These are phyloP conservation scores for Jamesozyma jinghongensis DNA, from an alignment of 805 yeast species.

Conservation along the genomic window DNA sequence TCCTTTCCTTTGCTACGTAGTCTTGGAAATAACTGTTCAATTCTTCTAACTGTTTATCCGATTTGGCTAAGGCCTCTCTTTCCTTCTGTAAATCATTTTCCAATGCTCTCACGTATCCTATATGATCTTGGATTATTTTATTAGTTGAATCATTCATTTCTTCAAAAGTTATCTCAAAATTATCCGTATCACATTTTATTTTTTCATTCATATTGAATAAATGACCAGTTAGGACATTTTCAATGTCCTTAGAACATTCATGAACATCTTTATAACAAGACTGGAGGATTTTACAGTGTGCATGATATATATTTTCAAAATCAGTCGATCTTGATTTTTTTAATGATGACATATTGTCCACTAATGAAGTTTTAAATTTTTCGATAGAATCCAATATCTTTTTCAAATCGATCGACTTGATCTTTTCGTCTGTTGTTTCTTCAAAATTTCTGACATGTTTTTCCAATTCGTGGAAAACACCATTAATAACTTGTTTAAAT, in stretches of 20 bases:
- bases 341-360: not conserved
- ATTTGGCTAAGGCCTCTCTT: conserved; percentile 4
- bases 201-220: not conserved
- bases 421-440: not conserved
- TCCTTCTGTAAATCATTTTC: conserved; percentile 8
- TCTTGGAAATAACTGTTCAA: conserved; percentile 10
- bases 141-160: not conserved
- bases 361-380: not conserved
- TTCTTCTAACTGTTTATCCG: conserved; percentile 5
- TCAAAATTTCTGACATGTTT: not conserved
- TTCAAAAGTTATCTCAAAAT: not conserved
- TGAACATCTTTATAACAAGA: conserved; percentile 1
- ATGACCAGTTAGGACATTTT: not conserved
- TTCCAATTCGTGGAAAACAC: conserved; percentile 5
- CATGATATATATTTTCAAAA: not conserved
- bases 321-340: not conserved
- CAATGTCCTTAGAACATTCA: conserved; percentile 3
- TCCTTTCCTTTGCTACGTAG: conserved; percentile 9
- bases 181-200: not conserved
- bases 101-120: conserved; percentile 4
- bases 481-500: conserved; percentile 4
- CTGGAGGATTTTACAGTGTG: conserved; percentile 1
- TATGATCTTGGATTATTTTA: not conserved
- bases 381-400: not conserved
- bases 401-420: not conserved